Evolutionary conservation across 768 basidiomycete genomes (phyloP).

Genomic region (Tylopilus felleus): DNA sequence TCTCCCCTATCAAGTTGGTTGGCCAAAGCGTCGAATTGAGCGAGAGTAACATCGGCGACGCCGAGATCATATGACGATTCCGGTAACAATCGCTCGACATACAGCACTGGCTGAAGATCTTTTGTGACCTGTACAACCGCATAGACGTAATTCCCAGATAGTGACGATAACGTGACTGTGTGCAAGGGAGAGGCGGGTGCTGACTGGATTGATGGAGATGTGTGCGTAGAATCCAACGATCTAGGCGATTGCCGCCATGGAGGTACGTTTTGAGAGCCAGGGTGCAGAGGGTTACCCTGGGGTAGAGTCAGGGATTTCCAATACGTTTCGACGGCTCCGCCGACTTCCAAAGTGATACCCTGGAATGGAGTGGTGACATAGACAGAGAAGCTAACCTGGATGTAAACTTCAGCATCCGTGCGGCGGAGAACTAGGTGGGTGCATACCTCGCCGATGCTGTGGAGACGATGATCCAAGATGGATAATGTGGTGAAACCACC

Average conservation of each 20-base stretch:
- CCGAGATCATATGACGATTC: conserved; percentile 68
- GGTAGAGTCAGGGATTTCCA: conserved; percentile 76
- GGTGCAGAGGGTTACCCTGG: conserved; percentile 28
- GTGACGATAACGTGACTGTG: conserved; percentile 80
- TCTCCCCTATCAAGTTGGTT: conserved; percentile 43
- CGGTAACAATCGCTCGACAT: conserved; percentile 71
- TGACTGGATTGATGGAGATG: conserved; percentile 68
- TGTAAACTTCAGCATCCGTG: conserved; percentile 4
- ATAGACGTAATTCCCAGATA: conserved; percentile 86
- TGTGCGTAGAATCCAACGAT: conserved; percentile 53
- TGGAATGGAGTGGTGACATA: conserved; percentile 86
- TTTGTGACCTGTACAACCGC: conserved; percentile 88
- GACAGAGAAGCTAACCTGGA: conserved; percentile 82
- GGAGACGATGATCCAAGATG: conserved; percentile 87
- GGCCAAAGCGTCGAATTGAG: conserved; percentile 75
- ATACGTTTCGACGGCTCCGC: conserved; percentile 94
- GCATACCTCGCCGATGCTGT: conserved; percentile 88
- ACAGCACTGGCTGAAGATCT: conserved; percentile 88
- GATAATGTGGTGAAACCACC: conserved; percentile 63
- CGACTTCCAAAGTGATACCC: conserved; percentile 90
- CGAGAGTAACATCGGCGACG: conserved; percentile 79
- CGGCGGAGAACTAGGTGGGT: background rate
- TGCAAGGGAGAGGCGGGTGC: conserved; percentile 45
- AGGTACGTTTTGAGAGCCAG: conserved; percentile 36
- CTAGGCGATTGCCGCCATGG: conserved; percentile 33